A percentile compares a stretch with the other conserved stretches of the same genome.
phyloP scores from a whole-genome alignment of 2,329 filamentous ascomycete genomes.

The Beauveria sp. region DNA sequence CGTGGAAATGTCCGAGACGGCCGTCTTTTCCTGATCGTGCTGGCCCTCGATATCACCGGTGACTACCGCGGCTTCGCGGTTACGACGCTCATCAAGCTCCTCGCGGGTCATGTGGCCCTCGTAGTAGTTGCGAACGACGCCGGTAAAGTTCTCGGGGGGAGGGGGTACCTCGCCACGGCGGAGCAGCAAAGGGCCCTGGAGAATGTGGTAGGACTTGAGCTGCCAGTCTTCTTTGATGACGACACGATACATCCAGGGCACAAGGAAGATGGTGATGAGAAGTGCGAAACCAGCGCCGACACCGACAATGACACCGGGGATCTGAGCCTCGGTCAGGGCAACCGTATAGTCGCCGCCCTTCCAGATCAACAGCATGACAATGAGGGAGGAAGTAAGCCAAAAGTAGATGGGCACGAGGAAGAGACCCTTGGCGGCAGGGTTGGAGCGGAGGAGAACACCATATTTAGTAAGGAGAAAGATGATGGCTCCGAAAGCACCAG shows the following conservation, averaged over 20 bases:
- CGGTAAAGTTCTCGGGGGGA: conserved; percentile 33
- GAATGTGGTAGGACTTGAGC: conserved; percentile 46
- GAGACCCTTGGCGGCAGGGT: conserved; percentile 46
- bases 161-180: conserved; percentile 32
- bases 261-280: conserved; percentile 44
- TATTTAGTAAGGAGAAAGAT: conserved; percentile 52
- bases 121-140: conserved; percentile 46
- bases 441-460: conserved; percentile 43
- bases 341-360: conserved; percentile 40
- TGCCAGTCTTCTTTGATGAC: conserved; percentile 55
- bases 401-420: conserved; percentile 49
- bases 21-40: conserved; percentile 20
- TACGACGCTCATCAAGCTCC: conserved; percentile 37
- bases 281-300: conserved; percentile 41
- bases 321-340: conserved; percentile 38
- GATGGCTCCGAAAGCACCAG: conserved; percentile 43
- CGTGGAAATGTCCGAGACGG: conserved; percentile 19
- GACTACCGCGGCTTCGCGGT: conserved; percentile 16
- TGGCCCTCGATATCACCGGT: conserved; percentile 19
- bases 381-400: conserved; percentile 43
- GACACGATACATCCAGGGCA: conserved; percentile 51
- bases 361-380: conserved; percentile 55
- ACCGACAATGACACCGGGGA: conserved; percentile 47
- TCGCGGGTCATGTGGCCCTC: conserved; percentile 46
- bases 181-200: conserved; percentile 45